Conservation (phyloP, 176 grass and related monocot genomes). For the Rhipidocladum racemiflorum region DNA sequence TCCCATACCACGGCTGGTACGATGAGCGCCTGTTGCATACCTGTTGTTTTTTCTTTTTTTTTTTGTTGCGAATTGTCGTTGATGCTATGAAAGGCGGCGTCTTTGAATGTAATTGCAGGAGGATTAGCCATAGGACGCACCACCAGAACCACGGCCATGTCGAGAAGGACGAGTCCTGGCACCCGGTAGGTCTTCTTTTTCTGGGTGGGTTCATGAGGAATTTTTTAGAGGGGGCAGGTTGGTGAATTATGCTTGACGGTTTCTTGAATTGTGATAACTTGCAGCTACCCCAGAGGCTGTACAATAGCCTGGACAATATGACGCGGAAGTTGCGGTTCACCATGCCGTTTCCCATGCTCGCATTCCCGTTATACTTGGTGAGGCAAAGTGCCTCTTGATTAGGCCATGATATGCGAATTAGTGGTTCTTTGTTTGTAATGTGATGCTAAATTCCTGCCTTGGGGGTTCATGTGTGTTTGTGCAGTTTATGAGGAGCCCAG, state of each 20-base stretch:
- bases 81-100: conserved; percentile 22
- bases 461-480: not conserved
- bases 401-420: not conserved
- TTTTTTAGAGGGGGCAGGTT: not conserved
- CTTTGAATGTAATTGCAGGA: conserved; percentile 54
- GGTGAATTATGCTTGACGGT: not conserved
- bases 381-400: conserved; percentile 13
- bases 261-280: conserved; percentile 34
- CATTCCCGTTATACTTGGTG: conserved; percentile 91
- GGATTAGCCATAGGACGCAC: conserved; percentile 95
- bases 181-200: conserved; percentile 57
- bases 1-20: conserved; percentile 93
- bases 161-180: conserved; percentile 96
- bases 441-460: conserved; percentile 18
- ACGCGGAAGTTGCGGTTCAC: conserved; percentile 68
- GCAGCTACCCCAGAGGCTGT: conserved; percentile 77
- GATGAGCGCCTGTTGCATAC: conserved; percentile 11
- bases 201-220: not conserved
- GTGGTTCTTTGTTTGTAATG: conserved; percentile 3
- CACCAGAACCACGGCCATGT: conserved; percentile 97
- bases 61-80: not conserved
- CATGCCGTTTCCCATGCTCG: conserved; percentile 84
- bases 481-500: conserved; percentile 74
- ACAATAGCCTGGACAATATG: conserved; percentile 60
- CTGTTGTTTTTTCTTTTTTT: not conserved